Evolutionary conservation across 495 filamentous ascomycete genomes (phyloP), one percentile per base, ranked within the genome.

Genomic region (Xylaria intraflava): DNA sequence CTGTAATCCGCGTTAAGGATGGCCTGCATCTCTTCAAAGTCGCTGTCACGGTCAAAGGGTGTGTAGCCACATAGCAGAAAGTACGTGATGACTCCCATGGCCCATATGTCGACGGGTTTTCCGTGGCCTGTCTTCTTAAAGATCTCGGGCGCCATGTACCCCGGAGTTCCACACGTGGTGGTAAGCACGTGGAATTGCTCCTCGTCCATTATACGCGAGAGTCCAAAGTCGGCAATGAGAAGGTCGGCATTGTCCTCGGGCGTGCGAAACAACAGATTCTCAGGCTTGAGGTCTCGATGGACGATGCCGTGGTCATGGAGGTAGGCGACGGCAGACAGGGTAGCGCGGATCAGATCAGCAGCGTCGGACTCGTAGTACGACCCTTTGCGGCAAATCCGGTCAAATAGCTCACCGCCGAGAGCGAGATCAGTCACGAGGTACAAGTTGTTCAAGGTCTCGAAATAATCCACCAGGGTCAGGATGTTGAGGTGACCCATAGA

Each of bases 401-500:
- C 93, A 65, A 98, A 98, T 9, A 98, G 84, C 71, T 98, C 93
- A 46, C 93, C 93, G 51, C 93, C 93, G 20, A 97, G 83, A 10
- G 93, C 93, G 35, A 98, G 88, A 62, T 98, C 93, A 23, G 94
- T 97, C 35, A 98, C 94, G 30, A 98, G 82, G 69, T 98, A 98
- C 46, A 98, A 78, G 68, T 98, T 97, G 71, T 98, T 97, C 89
- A 96, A 93, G 7, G 93, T 98, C 74, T 98, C 93, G 65, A 98
- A 98, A 68, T 98, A 98, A 72, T 98, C 93, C 59, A 97, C 93
- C 51, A 98, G 77, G 16, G 93, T 98, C 51, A 98, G 72, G 64
- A 98, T 97, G 65, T 98, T 98, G 67, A 91, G 88, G 67, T 98
- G 93, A 35, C 93, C 93, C 88, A 97, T 94, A 17, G 92, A 96